These are phyloP conservation scores for Blastomyces silverae DNA, from an alignment of 2,329 filamentous ascomycete species.

Conservation along the genomic window DNA sequence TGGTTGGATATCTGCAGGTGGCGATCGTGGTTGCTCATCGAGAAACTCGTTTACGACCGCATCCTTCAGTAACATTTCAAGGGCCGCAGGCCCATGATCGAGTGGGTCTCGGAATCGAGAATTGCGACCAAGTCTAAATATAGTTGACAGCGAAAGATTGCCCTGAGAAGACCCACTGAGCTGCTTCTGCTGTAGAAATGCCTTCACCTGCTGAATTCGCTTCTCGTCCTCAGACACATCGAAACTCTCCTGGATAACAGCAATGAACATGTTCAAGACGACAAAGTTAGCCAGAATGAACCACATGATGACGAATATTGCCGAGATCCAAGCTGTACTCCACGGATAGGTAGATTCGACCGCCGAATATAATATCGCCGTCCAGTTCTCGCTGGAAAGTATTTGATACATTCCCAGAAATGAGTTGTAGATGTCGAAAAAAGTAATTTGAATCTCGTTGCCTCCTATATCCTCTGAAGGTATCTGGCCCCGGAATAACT, in stretches of 20 bases:
- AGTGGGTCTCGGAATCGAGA: slow-evolving; percentile 68
- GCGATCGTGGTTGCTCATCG: slow-evolving; percentile 54
- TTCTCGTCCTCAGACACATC: slow-evolving; percentile 98
- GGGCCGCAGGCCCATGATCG: slow-evolving; percentile 82
- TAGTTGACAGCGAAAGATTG: slow-evolving; percentile 68
- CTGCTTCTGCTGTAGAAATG: slow-evolving; percentile 87
- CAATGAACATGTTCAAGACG: slow-evolving; percentile 99
- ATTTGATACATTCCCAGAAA: slow-evolving; percentile 98
- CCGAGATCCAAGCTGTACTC: slow-evolving; percentile 84
- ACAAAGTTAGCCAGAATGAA: slow-evolving; percentile 95
- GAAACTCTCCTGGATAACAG: slow-evolving; percentile 99
- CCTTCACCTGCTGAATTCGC: slow-evolving; percentile 89
- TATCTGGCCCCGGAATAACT: slow-evolving; percentile 85
- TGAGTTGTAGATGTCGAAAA: slow-evolving; percentile 86
- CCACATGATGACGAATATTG: slow-evolving; percentile 87
- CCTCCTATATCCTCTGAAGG: slow-evolving; percentile 57
- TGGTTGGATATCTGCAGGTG: slow-evolving; percentile 29
- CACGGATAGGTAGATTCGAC: slow-evolving; percentile 60
- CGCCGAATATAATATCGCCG: slow-evolving; percentile 72
- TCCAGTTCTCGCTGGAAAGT: slow-evolving; percentile 95
- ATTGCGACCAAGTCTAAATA: slow-evolving; percentile 57
- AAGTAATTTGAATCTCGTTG: slow-evolving; percentile 62
- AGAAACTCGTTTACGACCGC: slow-evolving; percentile 92
- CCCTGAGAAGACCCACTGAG: slow-evolving; percentile 60
- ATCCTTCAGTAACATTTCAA: slow-evolving; percentile 95